Conservation (phyloP, 225 moss, liverwort and hornwort species). For the Takakia lepidozioides region DNA sequence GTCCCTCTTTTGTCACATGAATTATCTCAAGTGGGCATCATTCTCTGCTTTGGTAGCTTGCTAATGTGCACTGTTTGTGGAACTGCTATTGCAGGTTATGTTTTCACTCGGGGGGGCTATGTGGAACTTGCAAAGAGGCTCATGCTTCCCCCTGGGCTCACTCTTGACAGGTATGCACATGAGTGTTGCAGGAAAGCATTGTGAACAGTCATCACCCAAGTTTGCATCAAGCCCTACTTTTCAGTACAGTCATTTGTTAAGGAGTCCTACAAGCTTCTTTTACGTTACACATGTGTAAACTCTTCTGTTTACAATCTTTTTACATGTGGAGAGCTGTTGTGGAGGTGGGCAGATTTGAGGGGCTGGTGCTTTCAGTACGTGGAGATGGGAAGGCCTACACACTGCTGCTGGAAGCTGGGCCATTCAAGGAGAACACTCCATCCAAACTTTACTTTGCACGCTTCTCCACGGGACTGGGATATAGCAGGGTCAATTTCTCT, state of each 20-base stretch:
- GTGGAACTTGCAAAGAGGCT: slow-evolving; percentile 76
- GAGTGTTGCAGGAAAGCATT: too few relatives aligned
- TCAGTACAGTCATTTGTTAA: too few relatives aligned
- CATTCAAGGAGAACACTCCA: slow-evolving; percentile 44
- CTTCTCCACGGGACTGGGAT: slow-evolving; percentile 71
- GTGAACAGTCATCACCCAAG: too few relatives aligned
- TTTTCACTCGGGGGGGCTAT: slow-evolving; percentile 87
- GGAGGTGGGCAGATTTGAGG: slow-evolving; percentile 77
- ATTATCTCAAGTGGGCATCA: too few relatives aligned
- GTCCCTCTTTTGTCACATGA: too few relatives aligned
- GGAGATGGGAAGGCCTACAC: slow-evolving; percentile 84
- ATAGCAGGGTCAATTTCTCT: slow-evolving; percentile 55
- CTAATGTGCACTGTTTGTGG: not conserved
- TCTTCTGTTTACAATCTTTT: too few relatives aligned
- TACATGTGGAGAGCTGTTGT: too few relatives aligned
- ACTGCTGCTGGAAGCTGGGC: slow-evolving; percentile 60
- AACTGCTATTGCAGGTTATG: slow-evolving; percentile 45
- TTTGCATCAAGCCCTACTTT: too few relatives aligned
- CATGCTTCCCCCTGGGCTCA: slow-evolving; percentile 66
- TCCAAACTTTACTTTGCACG: slow-evolving; percentile 55
- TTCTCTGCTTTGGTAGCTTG: too few relatives aligned
- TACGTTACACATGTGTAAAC: too few relatives aligned
- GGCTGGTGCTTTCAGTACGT: slow-evolving; percentile 73
- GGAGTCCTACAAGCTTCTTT: too few relatives aligned
- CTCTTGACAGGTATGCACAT: slow-evolving; percentile 89